Evolutionary conservation across 176 grass and related monocot species (phyloP), one percentile per base, ranked within the genome.

Genomic region (Ananas comosus): DNA sequence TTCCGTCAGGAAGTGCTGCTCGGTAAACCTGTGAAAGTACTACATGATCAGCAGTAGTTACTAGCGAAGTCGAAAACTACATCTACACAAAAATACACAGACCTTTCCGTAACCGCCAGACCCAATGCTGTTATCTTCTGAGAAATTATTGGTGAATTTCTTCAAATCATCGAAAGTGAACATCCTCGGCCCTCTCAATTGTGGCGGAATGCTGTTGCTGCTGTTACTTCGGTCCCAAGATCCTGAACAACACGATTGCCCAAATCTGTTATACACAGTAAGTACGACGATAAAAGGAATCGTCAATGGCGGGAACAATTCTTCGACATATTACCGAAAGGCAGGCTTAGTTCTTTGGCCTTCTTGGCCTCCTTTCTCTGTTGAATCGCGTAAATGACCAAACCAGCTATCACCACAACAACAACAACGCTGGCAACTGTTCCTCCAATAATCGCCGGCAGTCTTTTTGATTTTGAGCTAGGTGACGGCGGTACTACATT

Each of bases 51-150:
- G 33, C 33, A 42, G 6, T 42, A 42, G 6, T 42, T 42, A 42
- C 33, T 6, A 42, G 4, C 7, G 33, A 42, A 42, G 33, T 42
- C 6, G 33, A 42, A 33, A 42, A 4, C 25, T 27, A 27, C 25
- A 27, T 0, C 25, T 27, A 27, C 25, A 27, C 25, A 27, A 27
- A 27, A 42, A 42, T 0, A 42, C 0, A 42, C 4, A 42, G 0
- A 91, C 88, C 84, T 91, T 91, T 63, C 88, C 88, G 70, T 91
- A 91, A 54, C 84, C 88, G 59, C 88, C 88, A 7, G 88, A 87
- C 65, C 88, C 88, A 68, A 91, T 87, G 76, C 73, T 72, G 14
- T 87, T 66, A 12, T 11, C 75, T 69, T 76, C 74, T 65, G 88
- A 91, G 74, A 91, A 91, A 79, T 81, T 91, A 51, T 84, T 79